Evolutionary conservation across 2,329 filamentous ascomycete genomes (phyloP).

Genomic region (Eurotiales sp.): DNA sequence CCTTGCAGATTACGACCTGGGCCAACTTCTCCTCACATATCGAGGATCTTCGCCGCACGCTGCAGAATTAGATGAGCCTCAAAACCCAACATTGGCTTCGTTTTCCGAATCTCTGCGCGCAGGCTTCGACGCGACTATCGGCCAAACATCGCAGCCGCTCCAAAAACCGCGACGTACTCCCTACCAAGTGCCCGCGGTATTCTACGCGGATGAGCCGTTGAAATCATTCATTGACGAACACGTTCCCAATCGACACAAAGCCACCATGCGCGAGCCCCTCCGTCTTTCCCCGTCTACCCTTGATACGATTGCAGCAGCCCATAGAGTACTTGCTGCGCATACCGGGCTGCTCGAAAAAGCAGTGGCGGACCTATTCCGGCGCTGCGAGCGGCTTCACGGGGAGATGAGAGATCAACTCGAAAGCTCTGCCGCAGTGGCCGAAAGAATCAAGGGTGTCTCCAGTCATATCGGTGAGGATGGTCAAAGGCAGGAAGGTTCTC

Average conservation of each 20-base stretch:
- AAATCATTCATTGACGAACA: slow-evolving; percentile 41
- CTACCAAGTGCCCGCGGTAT: slow-evolving; percentile 39
- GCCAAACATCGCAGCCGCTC: slow-evolving; percentile 12
- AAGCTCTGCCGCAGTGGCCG: slow-evolving; percentile 43
- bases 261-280: slow-evolving; percentile 43
- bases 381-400: slow-evolving; percentile 46
- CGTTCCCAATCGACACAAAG: slow-evolving; percentile 40
- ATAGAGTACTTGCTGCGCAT: slow-evolving; percentile 44
- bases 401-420: slow-evolving; percentile 47
- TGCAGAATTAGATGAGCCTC: slow-evolving; percentile 50
- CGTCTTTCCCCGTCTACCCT: slow-evolving; percentile 47
- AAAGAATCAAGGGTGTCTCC: slow-evolving; percentile 41
- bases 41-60: slow-evolving; percentile 48
- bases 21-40: slow-evolving; percentile 55
- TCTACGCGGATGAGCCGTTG: slow-evolving; percentile 38
- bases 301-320: slow-evolving; percentile 45
- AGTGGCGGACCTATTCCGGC: slow-evolving; percentile 50
- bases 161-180: slow-evolving; percentile 35
- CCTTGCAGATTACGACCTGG: slow-evolving; percentile 54
- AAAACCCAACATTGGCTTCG: slow-evolving; percentile 25
- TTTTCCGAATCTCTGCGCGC: slow-evolving; percentile 24
- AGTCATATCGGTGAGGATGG: slow-evolving; percentile 37
- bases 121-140: slow-evolving; percentile 22
- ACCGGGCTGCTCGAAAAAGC: slow-evolving; percentile 45
- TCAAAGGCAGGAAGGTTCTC: slow-evolving; percentile 26